phyloP scores from a whole-genome alignment of 345 rosid species.

The Bruguiera sexangula region DNA sequence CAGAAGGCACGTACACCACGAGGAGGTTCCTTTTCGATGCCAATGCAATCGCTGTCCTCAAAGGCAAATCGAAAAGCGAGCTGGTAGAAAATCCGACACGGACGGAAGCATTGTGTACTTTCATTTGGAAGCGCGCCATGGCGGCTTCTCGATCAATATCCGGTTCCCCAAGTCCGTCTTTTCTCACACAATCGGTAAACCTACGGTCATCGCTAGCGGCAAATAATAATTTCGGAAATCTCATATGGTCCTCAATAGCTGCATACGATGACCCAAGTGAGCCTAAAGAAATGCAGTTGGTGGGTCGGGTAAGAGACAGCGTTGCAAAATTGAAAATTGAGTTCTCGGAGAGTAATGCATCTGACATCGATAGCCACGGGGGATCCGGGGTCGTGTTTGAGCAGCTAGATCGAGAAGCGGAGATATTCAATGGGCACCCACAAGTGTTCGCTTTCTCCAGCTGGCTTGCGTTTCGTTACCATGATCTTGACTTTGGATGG shows the following conservation, averaged over 20 bases:
- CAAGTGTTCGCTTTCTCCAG: not conserved
- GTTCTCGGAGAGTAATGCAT: too few relatives aligned
- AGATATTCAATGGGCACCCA: not conserved
- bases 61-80: constrained; percentile 1
- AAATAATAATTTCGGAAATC: constrained; percentile 7
- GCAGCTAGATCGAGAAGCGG: not conserved
- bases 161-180: constrained; percentile 1
- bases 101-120: constrained; percentile 5
- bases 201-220: not conserved
- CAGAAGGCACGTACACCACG: not conserved
- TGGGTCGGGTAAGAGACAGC: not conserved
- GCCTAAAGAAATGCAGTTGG: constrained; percentile 1
- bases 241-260: constrained; percentile 1
- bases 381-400: not conserved
- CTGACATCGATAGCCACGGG: not conserved
- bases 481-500: constrained; percentile 11
- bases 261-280: not conserved
- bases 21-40: constrained; percentile 22
- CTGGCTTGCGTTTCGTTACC: constrained; percentile 8
- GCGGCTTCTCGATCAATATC: not conserved
- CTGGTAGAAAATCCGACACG: not conserved
- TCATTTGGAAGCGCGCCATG: constrained; percentile 19
- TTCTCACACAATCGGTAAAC: not conserved
- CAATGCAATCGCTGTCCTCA: constrained; percentile 10
- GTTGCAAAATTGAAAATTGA: not conserved